Conservation (phyloP, 164 flowering plant genomes). For the Sedum album region DNA sequence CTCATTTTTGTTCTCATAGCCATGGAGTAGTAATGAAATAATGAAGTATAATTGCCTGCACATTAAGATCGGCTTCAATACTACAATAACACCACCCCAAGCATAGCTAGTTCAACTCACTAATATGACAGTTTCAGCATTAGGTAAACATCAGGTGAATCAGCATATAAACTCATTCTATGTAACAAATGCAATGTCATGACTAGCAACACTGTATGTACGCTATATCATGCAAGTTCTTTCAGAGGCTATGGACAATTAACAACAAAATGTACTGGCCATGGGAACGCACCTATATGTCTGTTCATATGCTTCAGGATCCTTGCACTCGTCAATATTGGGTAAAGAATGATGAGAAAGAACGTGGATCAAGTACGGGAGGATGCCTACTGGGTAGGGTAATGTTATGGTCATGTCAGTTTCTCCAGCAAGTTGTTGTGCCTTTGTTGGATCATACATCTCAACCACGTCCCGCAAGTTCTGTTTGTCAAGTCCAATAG, state of each 20-base stretch:
- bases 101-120: background rate
- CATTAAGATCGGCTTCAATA: background rate
- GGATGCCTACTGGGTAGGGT: constrained; percentile 63
- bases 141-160: background rate
- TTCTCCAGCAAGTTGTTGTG: constrained; percentile 45
- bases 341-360: constrained; percentile 90
- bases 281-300: constrained; percentile 55
- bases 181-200: background rate
- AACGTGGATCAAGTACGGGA: constrained; percentile 71
- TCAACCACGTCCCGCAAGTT: constrained; percentile 67
- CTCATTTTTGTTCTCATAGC: constrained; percentile 46
- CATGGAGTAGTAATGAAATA: constrained; percentile 56
- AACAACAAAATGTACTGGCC: background rate
- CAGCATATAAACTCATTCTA: too few species aligned
- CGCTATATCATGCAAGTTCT: too few species aligned
- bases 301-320: constrained; percentile 56
- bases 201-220: background rate
- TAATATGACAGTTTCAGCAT: background rate
- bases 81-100: background rate
- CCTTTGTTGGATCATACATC: constrained; percentile 59
- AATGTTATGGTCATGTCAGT: constrained; percentile 41
- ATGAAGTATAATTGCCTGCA: constrained; percentile 65
- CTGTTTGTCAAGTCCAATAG: constrained; percentile 55
- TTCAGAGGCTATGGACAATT: background rate
- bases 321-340: constrained; percentile 57